phyloP scores from a whole-genome alignment of 2,329 filamentous ascomycete genomes.

The Epichloe baconii region DNA sequence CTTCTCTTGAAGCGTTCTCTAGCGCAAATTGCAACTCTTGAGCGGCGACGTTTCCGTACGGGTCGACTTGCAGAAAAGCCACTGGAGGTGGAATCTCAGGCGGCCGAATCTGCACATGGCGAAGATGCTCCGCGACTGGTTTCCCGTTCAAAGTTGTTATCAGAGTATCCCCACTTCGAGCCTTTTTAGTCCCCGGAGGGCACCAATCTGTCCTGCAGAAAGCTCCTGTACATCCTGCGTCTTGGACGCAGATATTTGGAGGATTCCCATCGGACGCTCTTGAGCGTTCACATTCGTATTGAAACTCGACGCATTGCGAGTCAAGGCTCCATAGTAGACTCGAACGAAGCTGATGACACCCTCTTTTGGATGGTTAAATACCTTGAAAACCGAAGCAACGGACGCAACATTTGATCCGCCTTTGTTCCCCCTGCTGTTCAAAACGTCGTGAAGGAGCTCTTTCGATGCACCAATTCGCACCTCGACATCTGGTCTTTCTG shows the following conservation, averaged over 20 bases:
- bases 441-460: constrained; percentile 21
- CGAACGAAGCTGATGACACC: constrained; percentile 86
- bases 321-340: constrained; percentile 74
- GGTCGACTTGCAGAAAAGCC: constrained; percentile 91
- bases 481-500: constrained; percentile 66
- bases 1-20: constrained; percentile 70
- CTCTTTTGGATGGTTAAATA: constrained; percentile 73
- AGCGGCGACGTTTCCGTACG: constrained; percentile 61
- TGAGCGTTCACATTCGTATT: constrained; percentile 74
- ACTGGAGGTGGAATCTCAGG: constrained; percentile 87
- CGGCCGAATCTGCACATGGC: constrained; percentile 69
- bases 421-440: constrained; percentile 26
- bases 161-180: constrained; percentile 88
- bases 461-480: constrained; percentile 53
- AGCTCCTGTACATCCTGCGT: constrained; percentile 75
- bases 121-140: constrained; percentile 54
- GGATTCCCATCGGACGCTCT: constrained; percentile 66
- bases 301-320: constrained; percentile 63
- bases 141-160: constrained; percentile 54
- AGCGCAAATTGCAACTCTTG: constrained; percentile 68
- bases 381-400: constrained; percentile 75
- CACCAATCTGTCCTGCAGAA: constrained; percentile 80
- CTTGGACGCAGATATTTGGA: constrained; percentile 83
- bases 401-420: constrained; percentile 25
- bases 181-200: constrained; percentile 81